phyloP scores from a whole-genome alignment of 805 yeast species.

The Metschnikowia shivogae region DNA sequence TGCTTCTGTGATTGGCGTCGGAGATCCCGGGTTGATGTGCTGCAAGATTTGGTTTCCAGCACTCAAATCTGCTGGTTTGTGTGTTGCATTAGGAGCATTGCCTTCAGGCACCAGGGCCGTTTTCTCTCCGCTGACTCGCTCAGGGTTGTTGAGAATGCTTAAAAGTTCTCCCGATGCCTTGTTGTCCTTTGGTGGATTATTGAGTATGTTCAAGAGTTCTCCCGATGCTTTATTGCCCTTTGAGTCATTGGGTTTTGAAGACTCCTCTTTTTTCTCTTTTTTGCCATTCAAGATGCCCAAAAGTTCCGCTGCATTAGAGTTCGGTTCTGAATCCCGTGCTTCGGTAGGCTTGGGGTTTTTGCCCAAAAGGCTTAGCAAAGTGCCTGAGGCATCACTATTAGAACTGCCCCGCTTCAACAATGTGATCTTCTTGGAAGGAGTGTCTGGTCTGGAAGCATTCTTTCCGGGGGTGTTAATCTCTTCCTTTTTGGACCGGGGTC shows the following conservation, averaged over 20 bases:
- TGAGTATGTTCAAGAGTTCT: not conserved
- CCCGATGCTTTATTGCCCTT: conserved; percentile 1
- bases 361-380: conserved; percentile 16
- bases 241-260: not conserved
- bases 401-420: conserved; percentile 14
- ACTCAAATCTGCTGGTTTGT: conserved; percentile 14
- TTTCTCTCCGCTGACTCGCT: conserved; percentile 1
- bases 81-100: not conserved
- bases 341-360: conserved; percentile 9
- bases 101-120: not conserved
- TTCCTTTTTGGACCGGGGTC: not conserved
- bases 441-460: conserved; percentile 4
- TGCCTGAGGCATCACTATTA: conserved; percentile 12
- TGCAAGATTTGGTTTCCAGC: conserved; percentile 21
- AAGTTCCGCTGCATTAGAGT: conserved; percentile 12
- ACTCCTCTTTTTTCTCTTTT: not conserved
- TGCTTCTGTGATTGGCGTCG: not conserved
- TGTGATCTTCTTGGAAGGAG: conserved; percentile 15
- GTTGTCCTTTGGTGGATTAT: not conserved
- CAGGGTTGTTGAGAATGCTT: not conserved
- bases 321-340: conserved; percentile 2
- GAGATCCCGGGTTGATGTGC: conserved; percentile 10
- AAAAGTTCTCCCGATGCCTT: no score
- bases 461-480: not conserved
- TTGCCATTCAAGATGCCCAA: conserved; percentile 17